Conservation (phyloP, 2,329 filamentous ascomycete genomes). For the Fusarium sp. region DNA sequence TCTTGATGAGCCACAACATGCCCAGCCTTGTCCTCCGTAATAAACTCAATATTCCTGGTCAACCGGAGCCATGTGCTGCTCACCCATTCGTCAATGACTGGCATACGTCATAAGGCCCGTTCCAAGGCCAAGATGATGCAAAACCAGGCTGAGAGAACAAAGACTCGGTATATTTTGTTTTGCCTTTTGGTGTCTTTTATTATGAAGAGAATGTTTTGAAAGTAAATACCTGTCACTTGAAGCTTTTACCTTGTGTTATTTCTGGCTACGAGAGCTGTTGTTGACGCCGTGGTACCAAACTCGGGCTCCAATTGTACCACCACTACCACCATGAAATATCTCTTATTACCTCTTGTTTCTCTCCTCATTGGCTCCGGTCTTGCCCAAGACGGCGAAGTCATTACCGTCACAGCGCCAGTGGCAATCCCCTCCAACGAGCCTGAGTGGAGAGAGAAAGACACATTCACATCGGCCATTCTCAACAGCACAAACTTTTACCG, state of each 20-base stretch:
- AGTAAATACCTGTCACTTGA: background rate
- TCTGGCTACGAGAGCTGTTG: conserved; percentile 6
- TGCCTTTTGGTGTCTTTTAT: background rate
- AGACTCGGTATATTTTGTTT: conserved; percentile 11
- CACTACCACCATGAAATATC: conserved; percentile 25
- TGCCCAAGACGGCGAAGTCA: conserved; percentile 41
- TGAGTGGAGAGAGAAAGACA: conserved; percentile 41
- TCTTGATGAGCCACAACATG: conserved; percentile 3
- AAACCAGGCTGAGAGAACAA: conserved; percentile 29
- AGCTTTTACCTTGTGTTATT: background rate
- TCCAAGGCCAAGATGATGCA: conserved; percentile 32
- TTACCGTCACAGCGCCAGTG: conserved; percentile 49
- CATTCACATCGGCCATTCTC: conserved; percentile 66
- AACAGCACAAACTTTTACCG: conserved; percentile 74
- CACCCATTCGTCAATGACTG: conserved; percentile 25
- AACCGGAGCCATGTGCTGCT: conserved; percentile 29
- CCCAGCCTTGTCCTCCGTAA: conserved; percentile 26
- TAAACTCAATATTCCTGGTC: conserved; percentile 1
- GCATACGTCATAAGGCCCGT: conserved; percentile 37
- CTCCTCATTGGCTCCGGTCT: conserved; percentile 18
- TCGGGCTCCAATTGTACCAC: conserved; percentile 7
- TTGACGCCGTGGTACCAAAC: conserved; percentile 1
- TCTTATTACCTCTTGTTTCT: conserved; percentile 15
- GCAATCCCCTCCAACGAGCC: conserved; percentile 51
- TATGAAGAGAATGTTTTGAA: background rate